Evolutionary conservation across 2,329 filamentous ascomycete species (phyloP), one percentile per base, ranked within the genome.

Genomic region (Orbilia blumenaviensis): DNA sequence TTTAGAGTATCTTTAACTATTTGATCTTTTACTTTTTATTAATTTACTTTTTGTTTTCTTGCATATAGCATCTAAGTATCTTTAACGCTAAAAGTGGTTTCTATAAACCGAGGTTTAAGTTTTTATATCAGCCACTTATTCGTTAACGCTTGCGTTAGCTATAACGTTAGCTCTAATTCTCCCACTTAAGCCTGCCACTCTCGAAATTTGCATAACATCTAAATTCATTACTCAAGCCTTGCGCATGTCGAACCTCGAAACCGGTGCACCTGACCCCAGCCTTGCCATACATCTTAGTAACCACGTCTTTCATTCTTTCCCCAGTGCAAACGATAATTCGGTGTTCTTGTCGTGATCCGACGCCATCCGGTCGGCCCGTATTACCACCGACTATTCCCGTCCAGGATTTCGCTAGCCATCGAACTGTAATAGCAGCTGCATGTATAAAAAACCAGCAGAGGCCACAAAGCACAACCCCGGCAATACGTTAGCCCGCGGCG

Each of bases 161-260:
- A 44, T 18, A 14, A 7, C 7, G 2, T 9, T 27, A 36, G 8
- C 48, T 14, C 36, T 66, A 63, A 42, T 82, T 79, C 81, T 81
- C 79, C 83, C 83, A 87, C 46, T 81, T 83, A 86, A 87, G 88
- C 3, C 82, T 82, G 5, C 83, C 83, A 79, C 89, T 88, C 81
- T 92, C 89, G 80, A 92, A 94, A 81, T 92, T 94, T 23, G 92
- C 88, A 80, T 92, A 94, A 82, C 90, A 93, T 80, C 88, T 87
- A 81, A 93, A 95, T 82, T 93, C 91, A 80, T 95, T 95, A 82
- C 90, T 92, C 74, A 95, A 83, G 0, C 90, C 90, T 77, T 88
- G 88, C n/a, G 87, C 86, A 80, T 94, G 92, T 78, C 86, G 84
- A 2, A 90, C 89, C 80, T 90, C 87, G 81, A 89, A 93, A 0